A percentile compares a stretch with the other conserved stretches of the same genome.
phyloP scores from a whole-genome alignment of 2,329 filamentous ascomycete species.

The Trichoderma sp. region DNA sequence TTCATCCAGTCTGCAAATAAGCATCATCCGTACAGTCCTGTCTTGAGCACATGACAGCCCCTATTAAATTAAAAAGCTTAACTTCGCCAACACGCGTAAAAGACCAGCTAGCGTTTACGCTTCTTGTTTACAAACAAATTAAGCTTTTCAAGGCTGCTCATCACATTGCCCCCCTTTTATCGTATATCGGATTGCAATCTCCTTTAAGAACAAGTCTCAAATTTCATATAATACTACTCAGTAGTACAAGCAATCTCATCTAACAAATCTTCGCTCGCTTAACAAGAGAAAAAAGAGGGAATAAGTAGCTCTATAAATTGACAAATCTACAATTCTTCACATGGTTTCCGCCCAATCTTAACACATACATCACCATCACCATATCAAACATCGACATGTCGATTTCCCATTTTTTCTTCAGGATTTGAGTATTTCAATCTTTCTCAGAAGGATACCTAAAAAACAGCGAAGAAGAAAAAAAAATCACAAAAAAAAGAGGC shows the following conservation, averaged over 20 bases:
- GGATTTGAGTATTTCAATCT: conserved; percentile 8
- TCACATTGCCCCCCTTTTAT: not conserved
- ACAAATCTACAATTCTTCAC: conserved; percentile 1
- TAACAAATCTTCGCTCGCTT: not conserved
- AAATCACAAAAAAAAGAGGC: not conserved
- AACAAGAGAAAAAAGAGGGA: not conserved
- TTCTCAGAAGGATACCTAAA: conserved; percentile 21
- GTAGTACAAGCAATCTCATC: not conserved
- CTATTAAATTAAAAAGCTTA: not conserved
- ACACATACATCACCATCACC: conserved; percentile 22
- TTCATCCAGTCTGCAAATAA: not conserved
- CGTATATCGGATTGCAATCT: not conserved
- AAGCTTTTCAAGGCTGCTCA: not conserved
- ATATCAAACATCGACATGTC: not conserved
- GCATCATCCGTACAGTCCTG: not conserved
- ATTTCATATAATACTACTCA: conserved; percentile 12
- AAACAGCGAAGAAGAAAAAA: not conserved
- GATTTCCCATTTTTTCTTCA: not conserved
- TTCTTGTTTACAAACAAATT: not conserved
- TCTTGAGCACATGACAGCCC: not conserved
- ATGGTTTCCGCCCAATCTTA: not conserved
- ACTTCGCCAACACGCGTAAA: not conserved
- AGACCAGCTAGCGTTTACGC: not conserved
- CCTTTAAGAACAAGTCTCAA: not conserved
- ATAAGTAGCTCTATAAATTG: not conserved